phyloP scores from a whole-genome alignment of 2,329 filamentous ascomycete species.

The Phoma herbarum region DNA sequence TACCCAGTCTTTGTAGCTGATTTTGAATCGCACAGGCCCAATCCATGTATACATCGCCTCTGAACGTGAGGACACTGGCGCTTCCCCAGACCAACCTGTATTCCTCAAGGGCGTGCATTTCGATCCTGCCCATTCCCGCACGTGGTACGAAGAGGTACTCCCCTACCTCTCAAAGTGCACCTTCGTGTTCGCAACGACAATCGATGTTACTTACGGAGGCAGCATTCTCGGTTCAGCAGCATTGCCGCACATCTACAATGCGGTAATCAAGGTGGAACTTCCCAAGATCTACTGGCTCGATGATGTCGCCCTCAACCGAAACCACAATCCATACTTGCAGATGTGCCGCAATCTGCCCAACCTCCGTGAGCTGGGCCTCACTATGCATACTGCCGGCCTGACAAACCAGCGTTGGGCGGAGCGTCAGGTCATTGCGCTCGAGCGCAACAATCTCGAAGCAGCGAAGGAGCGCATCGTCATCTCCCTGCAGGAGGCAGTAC shows the following conservation, averaged over 20 bases:
- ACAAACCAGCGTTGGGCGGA: slow-evolving; percentile 72
- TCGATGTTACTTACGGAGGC: slow-evolving; percentile 23
- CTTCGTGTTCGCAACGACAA: slow-evolving; percentile 26
- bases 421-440: slow-evolving; percentile 67
- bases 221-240: slow-evolving; percentile 15
- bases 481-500: slow-evolving; percentile 80
- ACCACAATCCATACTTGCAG: slow-evolving; percentile 87
- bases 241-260: slow-evolving; percentile 18
- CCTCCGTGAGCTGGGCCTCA: slow-evolving; percentile 80
- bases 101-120: slow-evolving; percentile 24
- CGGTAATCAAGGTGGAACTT: slow-evolving; percentile 55
- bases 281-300: slow-evolving; percentile 55
- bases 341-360: slow-evolving; percentile 86
- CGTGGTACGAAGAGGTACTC: slow-evolving; percentile 25
- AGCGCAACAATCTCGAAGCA: slow-evolving; percentile 80
- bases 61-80: slow-evolving; percentile 21
- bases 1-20: too few relatives aligned
- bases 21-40: too few relatives aligned
- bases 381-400: slow-evolving; percentile 81
- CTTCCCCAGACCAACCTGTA: slow-evolving; percentile 14
- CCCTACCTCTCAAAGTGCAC: slow-evolving; percentile 21
- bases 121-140: background rate
- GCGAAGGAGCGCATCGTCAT: slow-evolving; percentile 79
- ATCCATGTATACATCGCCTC: slow-evolving; percentile 17
- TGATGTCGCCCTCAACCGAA: slow-evolving; percentile 81